These are phyloP conservation scores for Colletotrichum caudatum DNA, from an alignment of 2,329 filamentous ascomycete species.

Conservation along the genomic window DNA sequence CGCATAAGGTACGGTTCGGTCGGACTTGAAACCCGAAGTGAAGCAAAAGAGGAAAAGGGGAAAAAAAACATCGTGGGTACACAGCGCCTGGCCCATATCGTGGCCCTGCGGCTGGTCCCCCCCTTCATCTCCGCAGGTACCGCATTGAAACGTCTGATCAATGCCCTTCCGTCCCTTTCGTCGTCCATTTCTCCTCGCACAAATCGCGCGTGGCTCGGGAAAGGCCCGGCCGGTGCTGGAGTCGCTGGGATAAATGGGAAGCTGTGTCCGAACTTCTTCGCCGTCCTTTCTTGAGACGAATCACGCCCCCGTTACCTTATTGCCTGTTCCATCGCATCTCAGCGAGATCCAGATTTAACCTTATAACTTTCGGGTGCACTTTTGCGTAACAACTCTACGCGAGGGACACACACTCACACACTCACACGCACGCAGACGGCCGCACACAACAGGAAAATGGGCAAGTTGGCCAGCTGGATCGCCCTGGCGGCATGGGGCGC, in stretches of 20 bases:
- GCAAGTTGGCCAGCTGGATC: not conserved
- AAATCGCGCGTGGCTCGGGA: not conserved
- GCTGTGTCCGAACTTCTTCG: not conserved
- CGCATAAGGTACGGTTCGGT: not conserved
- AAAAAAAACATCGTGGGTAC: not conserved
- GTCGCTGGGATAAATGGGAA: constrained; percentile 2
- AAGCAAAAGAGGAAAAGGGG: not conserved
- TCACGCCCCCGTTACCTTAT: not conserved
- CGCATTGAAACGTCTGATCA: constrained; percentile 4
- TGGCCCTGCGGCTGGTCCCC: not conserved
- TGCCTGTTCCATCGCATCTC: constrained; percentile 6
- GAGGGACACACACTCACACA: too few species aligned
- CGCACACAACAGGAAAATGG: not conserved
- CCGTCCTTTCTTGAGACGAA: constrained; percentile 2
- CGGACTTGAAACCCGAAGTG: constrained; percentile 16
- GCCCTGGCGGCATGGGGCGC: not conserved
- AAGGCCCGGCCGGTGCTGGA: not conserved
- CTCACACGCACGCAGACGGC: not conserved
- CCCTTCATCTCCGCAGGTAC: not conserved
- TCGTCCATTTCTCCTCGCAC: not conserved
- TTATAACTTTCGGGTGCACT: not conserved
- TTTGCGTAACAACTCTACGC: not conserved
- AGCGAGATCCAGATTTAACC: not conserved
- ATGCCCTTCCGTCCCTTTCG: not conserved
- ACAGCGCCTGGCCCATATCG: not conserved